These are phyloP conservation scores for Oldenlandia corymbosa DNA, from an alignment of 257 asterid species.

Conservation along the genomic window DNA sequence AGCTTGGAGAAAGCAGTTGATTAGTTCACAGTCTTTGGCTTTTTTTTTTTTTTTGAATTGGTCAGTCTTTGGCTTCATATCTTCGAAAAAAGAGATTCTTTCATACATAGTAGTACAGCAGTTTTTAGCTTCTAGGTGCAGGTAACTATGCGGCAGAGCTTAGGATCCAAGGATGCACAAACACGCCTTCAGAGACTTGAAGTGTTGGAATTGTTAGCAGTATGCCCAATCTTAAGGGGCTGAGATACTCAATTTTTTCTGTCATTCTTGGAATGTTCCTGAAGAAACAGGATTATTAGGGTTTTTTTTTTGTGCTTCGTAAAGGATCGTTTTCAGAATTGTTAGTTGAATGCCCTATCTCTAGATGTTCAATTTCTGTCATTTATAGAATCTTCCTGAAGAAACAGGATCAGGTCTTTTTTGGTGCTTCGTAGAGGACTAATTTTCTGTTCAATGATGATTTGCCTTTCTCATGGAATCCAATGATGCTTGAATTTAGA, in stretches of 20 bases:
- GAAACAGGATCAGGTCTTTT: neutral
- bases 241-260: too few species aligned
- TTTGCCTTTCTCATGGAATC: neutral
- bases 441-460: neutral
- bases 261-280: too few species aligned
- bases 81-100: neutral
- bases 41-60: neutral
- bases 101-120: neutral
- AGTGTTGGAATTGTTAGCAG: too few species aligned
- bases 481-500: neutral
- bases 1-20: constrained; percentile 54
- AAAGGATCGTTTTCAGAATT: too few species aligned
- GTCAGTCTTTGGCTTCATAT: neutral
- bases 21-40: constrained; percentile 17
- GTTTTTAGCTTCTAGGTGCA: neutral
- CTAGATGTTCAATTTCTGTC: too few species aligned
- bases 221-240: too few species aligned
- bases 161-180: neutral
- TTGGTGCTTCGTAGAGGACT: neutral
- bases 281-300: too few species aligned
- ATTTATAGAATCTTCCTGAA: too few species aligned
- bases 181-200: too few species aligned
- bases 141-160: neutral
- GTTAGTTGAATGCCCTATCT: too few species aligned
- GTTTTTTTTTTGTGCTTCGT: too few species aligned